Conservation (phyloP, 23 red algal species). For the Gracilaria gracilis region DNA sequence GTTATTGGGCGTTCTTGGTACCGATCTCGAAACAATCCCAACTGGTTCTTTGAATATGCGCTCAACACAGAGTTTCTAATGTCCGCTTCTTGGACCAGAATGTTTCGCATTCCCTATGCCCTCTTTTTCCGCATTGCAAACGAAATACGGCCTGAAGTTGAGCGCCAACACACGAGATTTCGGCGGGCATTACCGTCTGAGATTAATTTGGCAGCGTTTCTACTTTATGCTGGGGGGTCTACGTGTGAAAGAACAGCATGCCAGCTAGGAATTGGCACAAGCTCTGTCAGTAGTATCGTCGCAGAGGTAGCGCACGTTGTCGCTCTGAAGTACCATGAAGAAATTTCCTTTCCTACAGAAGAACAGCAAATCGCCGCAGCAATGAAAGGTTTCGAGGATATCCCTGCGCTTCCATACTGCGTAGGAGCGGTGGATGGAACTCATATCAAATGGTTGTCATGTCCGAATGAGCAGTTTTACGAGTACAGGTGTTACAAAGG, state of each 20-base stretch:
- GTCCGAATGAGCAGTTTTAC: no score
- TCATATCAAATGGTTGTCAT: no score
- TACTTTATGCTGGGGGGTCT: conserved; percentile 10
- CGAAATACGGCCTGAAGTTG: background rate
- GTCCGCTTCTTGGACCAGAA: background rate
- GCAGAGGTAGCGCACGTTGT: background rate
- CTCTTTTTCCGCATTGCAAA: background rate
- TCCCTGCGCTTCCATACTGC: no score
- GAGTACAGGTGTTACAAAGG: no score
- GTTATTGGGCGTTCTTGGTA: background rate
- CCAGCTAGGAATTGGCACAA: background rate
- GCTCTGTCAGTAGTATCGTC: background rate
- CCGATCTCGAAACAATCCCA: background rate
- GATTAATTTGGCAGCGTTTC: background rate
- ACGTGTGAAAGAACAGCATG: conserved; percentile 1
- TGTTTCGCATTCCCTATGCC: background rate
- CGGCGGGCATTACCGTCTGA: background rate
- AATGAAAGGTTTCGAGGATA: no score
- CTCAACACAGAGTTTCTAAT: background rate
- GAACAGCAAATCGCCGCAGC: background rate
- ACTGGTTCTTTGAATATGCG: conserved; percentile 5
- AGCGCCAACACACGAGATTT: background rate
- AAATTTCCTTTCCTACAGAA: background rate
- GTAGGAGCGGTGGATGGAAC: no score
- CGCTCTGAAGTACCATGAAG: background rate